Base-by-base conservation (phyloP, 2,329 filamentous ascomycete genomes). In the Neofusicoccum sp. region DNA sequence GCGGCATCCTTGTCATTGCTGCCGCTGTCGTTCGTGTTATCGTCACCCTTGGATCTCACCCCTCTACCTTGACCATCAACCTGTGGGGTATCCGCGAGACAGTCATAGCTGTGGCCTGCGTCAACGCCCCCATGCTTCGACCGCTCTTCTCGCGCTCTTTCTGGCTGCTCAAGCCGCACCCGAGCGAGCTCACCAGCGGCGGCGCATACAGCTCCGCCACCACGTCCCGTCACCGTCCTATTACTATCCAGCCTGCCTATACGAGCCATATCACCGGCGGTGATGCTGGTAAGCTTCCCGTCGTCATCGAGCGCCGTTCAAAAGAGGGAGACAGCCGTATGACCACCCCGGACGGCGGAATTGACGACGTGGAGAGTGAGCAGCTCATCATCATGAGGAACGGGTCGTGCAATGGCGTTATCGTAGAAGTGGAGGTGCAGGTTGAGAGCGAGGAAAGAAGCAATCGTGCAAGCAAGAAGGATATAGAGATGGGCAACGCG, bases 41-140 rank as follows among this genome's bases (percentile, higher is more conserved):
- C 14, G 65, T 73, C 58, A 72, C 73, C 0, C 62, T 75, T 1
- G 64, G 65, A n/a, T 61, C 65, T 6, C 62, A 62, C 26, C 71
- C 71, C 0, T 69, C 67, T 1, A 70, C 69, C 1, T 62, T 71
- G 7, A 72, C 67, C 51, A 74, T 75, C 51, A 75, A 76, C 48
- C 62, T 67, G 7, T 76, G 74, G 74, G 73, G 73, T 6, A 66
- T 73, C 1, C 66, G 74, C 43, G 74, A 76, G 60, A 74, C 71
- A 0, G 65, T 72, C 33, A 69, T 74, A 7, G 72, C 69, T 7
- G 70, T 75, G 12, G 59, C 74, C 20, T 69, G 71, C 3, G 71
- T 75, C 49, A 75, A 75, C 57, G 64, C 69, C 0, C 73, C 72
- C 5, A 70, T 75, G 24, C 61, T 75, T 1, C 65, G 68, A 7